Evolutionary conservation across 192 early-diverging fungal genomes (phyloP), one percentile per base, ranked within the genome.

Genomic region (Backusella tuberculispora): DNA sequence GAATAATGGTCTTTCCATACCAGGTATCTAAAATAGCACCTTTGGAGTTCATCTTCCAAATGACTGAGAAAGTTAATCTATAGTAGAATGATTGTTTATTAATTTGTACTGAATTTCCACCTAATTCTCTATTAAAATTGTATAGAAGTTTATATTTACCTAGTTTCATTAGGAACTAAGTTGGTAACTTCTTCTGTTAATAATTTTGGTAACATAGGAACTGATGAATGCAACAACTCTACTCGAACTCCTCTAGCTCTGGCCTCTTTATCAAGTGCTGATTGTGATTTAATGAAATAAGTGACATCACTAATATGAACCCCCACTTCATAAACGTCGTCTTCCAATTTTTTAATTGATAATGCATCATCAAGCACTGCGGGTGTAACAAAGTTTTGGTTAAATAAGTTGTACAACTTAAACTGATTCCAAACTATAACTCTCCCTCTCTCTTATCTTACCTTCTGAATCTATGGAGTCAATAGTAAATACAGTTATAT

Each of bases 141-240:
- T 34, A 34, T 34, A 2, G 29, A 34, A 2, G 29, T 34, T 26
- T 60, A 26, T 17, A 24, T 42, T 66, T 77, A 78, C 77, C 73
- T 76, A 15, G 98, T 95, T 19, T 95, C 94, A 56, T 93, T 89
- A 24, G 95, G 94, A 26, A 88, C 87, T 66, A 99, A 89, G 69
- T 95, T 98, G 85, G 97, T 98, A 24, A 98, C 83, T 78, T 98
- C 94, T 68, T 95, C 96, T 53, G 95, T 95, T 41, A 99, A 83
- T 40, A 95, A 75, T 56, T 86, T 79, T 6, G 98, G 98, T n/a
- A 99, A 83, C 98, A 99, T 99, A 71, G 98, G 96, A 67, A 98
- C 96, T n/a, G 94, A 86, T 76, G 95, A 93, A 80, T 99, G 95
- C n/a, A 99, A 93, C 71, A 99, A 83, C 74, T 99, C 97, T 2